These are phyloP conservation scores for Cetraspora pellucida DNA, from an alignment of 192 early-diverging fungal genomes.

Conservation along the genomic window DNA sequence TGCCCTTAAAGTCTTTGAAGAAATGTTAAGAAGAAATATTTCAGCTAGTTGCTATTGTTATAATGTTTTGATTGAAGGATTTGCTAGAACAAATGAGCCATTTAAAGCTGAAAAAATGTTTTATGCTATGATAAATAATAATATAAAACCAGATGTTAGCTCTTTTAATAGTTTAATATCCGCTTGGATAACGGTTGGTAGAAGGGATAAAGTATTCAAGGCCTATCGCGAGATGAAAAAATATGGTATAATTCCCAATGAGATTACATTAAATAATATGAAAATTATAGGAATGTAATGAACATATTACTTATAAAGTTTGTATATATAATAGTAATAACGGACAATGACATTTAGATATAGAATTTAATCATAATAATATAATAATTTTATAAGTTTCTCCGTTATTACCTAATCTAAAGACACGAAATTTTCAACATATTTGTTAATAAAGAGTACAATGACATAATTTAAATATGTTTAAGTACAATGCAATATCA, in stretches of 20 bases:
- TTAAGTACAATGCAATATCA: too few relatives aligned
- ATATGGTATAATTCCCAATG: constrained; percentile 8
- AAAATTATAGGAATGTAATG: background rate
- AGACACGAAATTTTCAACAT: too few relatives aligned
- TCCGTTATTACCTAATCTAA: too few relatives aligned
- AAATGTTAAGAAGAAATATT: constrained; percentile 37
- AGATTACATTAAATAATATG: background rate
- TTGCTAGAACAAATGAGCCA: constrained; percentile 38
- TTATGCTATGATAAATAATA: constrained; percentile 22
- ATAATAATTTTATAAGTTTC: too few relatives aligned
- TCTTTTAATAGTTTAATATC: constrained; percentile 41
- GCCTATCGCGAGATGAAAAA: constrained; percentile 41
- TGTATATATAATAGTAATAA: too few relatives aligned
- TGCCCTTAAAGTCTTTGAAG: constrained; percentile 37
- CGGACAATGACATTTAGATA: too few relatives aligned
- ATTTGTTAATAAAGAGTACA: too few relatives aligned
- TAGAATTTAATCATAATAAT: too few relatives aligned
- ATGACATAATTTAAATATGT: too few relatives aligned
- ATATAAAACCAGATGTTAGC: constrained; percentile 34
- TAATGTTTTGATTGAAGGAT: constrained; percentile 41
- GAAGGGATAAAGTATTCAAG: constrained; percentile 31
- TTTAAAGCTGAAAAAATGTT: constrained; percentile 32
- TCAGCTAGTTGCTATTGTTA: constrained; percentile 37
- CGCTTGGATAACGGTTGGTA: constrained; percentile 38
- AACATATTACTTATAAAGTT: too few relatives aligned